These are phyloP conservation scores for Candida tallmaniae DNA, from an alignment of 805 yeast species.

Conservation along the genomic window DNA sequence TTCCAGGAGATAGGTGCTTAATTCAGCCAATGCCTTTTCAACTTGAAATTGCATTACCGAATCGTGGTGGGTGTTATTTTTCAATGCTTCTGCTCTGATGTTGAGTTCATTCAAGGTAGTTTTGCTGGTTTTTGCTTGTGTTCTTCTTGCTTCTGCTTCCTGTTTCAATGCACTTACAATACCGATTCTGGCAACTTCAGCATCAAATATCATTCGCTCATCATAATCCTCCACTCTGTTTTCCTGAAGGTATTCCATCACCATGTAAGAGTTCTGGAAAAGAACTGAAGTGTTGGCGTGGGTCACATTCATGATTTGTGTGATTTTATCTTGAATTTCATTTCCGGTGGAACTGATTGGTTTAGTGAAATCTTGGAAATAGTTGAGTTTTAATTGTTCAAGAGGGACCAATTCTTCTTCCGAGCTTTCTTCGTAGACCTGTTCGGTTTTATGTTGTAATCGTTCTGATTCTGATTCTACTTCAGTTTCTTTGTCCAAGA, in stretches of 20 bases:
- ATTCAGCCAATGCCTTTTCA: constrained; percentile 24
- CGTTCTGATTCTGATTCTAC: constrained; percentile 1
- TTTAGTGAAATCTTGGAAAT: too few relatives aligned
- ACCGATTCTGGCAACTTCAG: constrained; percentile 1
- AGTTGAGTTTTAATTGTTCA: too few relatives aligned
- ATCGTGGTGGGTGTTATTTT: too few relatives aligned
- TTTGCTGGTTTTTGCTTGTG: background rate
- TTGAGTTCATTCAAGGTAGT: too few relatives aligned
- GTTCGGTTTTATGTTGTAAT: constrained; percentile 1
- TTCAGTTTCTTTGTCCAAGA: too few relatives aligned
- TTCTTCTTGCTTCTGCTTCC: background rate
- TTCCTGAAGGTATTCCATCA: background rate
- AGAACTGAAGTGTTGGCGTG: constrained; percentile 22
- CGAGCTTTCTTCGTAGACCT: background rate
- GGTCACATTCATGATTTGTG: constrained; percentile 20
- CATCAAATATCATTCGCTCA: background rate
- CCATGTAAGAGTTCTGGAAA: constrained; percentile 14
- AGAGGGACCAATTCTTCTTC: too few relatives aligned
- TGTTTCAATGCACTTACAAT: background rate
- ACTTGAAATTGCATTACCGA: constrained; percentile 10
- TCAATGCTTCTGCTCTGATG: too few relatives aligned
- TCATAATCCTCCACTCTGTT: background rate
- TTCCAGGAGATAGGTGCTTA: constrained; percentile 14
- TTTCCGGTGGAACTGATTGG: constrained; percentile 4
- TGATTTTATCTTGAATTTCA: constrained; percentile 11